Conservation (phyloP, 257 asterid genomes). For the Fraxinus quadrangulata region DNA sequence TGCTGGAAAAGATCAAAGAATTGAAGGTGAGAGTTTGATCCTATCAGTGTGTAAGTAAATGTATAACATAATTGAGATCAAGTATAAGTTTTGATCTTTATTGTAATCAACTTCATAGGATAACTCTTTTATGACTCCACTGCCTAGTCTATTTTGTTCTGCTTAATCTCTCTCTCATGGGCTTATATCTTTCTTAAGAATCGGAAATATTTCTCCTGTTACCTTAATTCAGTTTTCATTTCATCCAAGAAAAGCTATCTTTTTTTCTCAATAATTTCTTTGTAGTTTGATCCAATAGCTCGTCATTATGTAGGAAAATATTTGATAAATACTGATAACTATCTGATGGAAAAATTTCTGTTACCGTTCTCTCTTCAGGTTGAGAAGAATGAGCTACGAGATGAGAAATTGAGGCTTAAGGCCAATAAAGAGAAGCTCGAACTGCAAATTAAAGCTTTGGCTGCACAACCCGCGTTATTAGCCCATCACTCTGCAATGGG, state of each 20-base stretch:
- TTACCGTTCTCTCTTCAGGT: constrained; percentile 13
- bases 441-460: constrained; percentile 30
- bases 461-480: constrained; percentile 24
- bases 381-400: constrained; percentile 41
- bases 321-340: not conserved
- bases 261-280: not conserved
- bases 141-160: not conserved
- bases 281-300: not conserved
- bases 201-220: not conserved
- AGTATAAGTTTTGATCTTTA: too few relatives aligned
- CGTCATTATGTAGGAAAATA: not conserved
- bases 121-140: not conserved
- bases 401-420: constrained; percentile 34
- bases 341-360: not conserved
- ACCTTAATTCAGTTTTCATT: not conserved
- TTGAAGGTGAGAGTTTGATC: constrained; percentile 24
- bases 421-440: constrained; percentile 36
- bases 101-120: not conserved
- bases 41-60: not conserved
- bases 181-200: not conserved
- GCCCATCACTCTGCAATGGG: constrained; percentile 28
- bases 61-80: not conserved
- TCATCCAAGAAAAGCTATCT: not conserved
- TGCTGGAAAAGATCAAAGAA: constrained; percentile 34
- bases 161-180: not conserved